phyloP scores from a whole-genome alignment of 257 asterid species.

The Solanum virginianum region DNA sequence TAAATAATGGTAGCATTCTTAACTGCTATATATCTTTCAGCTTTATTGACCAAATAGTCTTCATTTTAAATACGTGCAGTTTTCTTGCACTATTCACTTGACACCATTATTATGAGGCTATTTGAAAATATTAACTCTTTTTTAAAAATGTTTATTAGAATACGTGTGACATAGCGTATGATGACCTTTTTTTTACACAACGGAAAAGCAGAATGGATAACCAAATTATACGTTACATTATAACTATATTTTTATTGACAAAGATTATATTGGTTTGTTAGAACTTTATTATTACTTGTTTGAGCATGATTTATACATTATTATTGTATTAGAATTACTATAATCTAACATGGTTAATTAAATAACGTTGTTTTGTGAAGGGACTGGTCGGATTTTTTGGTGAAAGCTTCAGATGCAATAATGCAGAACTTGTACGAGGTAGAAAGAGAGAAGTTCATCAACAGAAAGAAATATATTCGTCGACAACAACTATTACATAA shows the following conservation, averaged over 20 bases:
- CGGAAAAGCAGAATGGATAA: background rate
- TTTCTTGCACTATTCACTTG: background rate
- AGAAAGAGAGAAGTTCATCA: slow-evolving; percentile 26
- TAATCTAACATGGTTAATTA: background rate
- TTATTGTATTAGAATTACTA: background rate
- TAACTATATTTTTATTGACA: background rate
- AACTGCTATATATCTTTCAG: background rate
- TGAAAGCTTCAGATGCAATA: slow-evolving; percentile 52
- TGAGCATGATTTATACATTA: background rate
- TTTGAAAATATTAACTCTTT: background rate
- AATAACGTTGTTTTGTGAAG: slow-evolving; percentile 9
- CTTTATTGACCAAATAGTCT: background rate
- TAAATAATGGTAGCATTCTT: background rate
- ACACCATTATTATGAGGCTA: background rate
- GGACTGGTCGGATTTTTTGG: slow-evolving; percentile 72
- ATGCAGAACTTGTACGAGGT: slow-evolving; percentile 63
- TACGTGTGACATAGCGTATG: background rate
- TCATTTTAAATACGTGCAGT: background rate
- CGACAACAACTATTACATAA: background rate
- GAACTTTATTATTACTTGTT: background rate
- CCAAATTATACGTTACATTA: background rate
- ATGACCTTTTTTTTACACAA: background rate
- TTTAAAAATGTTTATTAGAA: background rate
- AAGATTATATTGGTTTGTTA: background rate
- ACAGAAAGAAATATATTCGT: background rate